Evolutionary conservation across 768 basidiomycete species (phyloP).

Genomic region (Leccinum boreale): DNA sequence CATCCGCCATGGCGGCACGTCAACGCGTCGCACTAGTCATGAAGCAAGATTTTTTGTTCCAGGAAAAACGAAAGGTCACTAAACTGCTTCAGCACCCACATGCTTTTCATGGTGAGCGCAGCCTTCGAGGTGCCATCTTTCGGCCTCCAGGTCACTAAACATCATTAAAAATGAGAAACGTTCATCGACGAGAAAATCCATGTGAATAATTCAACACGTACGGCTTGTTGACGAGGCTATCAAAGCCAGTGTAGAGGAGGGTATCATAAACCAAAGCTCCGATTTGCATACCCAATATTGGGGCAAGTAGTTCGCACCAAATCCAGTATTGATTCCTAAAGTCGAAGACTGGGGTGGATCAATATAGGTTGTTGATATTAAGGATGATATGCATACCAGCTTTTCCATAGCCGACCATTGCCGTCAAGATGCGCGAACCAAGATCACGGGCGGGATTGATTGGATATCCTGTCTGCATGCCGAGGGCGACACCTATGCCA

Average conservation of each 20-base stretch:
- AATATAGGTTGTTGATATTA: background rate
- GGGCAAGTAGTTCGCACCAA: conserved; percentile 61
- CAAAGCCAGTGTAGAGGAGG: conserved; percentile 53
- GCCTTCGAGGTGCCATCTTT: conserved; percentile 13
- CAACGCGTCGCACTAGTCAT: background rate
- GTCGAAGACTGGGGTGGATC: conserved; percentile 23
- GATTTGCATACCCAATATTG: conserved; percentile 54
- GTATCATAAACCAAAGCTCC: conserved; percentile 58
- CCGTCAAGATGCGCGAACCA: conserved; percentile 63
- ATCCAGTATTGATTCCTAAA: conserved; percentile 64
- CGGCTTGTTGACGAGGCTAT: conserved; percentile 54
- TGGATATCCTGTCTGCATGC: conserved; percentile 64
- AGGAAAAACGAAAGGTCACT: background rate
- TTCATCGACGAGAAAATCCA: background rate
- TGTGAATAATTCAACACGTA: conserved; percentile 22
- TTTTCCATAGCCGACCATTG: conserved; percentile 68
- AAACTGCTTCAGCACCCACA: conserved; percentile 5
- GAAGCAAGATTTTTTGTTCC: background rate
- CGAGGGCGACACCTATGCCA: conserved; percentile 55
- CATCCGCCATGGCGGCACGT: background rate
- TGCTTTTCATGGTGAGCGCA: conserved; percentile 2
- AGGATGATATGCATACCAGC: conserved; percentile 36
- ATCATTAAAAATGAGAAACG: background rate
- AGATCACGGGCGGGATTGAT: conserved; percentile 73
- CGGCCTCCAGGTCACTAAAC: conserved; percentile 9